Evolutionary conservation across 2,329 filamentous ascomycete species (phyloP), one percentile per base, ranked within the genome.

Genomic region (Colletotrichum brevisporum): DNA sequence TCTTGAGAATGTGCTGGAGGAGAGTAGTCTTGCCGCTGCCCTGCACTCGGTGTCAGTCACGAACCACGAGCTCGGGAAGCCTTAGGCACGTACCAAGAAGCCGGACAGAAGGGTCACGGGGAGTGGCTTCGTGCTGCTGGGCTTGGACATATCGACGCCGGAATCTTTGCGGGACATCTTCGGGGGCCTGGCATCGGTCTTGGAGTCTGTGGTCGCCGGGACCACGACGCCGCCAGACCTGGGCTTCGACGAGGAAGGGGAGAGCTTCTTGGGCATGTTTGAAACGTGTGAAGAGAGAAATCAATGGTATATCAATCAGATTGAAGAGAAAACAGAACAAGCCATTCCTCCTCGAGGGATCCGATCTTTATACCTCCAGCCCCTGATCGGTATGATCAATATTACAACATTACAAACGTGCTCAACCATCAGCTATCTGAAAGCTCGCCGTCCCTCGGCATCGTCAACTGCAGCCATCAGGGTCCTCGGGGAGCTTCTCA

Each of bases 11-110:
- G 69, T 92, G 88, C 69, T 92, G 87, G 0, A 93, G 83, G 0
- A 93, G 83, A 0, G 91, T 93, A 0, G 91, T 93, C 76, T 93
- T 93, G 1, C 91, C 91, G 53, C 89, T 88, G 12, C 91, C 90
- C 89, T 90, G 66, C 1, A 2, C 1, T 10, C 13, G 13, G 8
- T 39, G 13, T 67, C 3, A 62, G 63, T 27, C 26, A 26, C 16
- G 2, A 15, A 2, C 26, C 10, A 12, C n/a, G 4, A 2, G 2
- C 12, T 12, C 3, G 5, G 4, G 16, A 26, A 15, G 10, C 9
- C 3, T 26, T 16, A 1, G 1, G 1, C 12, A 59, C 76, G 65
- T 78, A 87, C 86, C 71, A 90, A 73, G 58, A 91, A 90, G 0
- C 88, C 88, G 1, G 88, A 90, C 0, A 90, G 80, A 0, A 90